Base-by-base conservation (phyloP, 305 asterid genomes). In the Fraxinus platypoda region DNA sequence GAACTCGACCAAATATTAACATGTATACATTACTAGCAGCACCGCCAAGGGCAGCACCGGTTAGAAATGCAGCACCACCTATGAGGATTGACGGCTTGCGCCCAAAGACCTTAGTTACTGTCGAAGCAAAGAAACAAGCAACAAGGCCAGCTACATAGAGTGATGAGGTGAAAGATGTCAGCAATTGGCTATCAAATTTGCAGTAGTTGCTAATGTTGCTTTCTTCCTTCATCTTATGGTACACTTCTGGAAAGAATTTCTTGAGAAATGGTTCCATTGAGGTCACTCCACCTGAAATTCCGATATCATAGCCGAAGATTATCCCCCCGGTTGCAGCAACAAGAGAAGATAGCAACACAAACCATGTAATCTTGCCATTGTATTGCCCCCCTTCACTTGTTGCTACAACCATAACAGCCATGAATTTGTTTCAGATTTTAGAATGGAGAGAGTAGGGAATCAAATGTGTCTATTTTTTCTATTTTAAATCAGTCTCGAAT, bases 201-300 rank as follows among this genome's bases (percentile, higher is more conserved):
- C 93, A 91, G 83, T 89, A 91, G 85, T 91, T 91, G 88, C 92
- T 89, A 49, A 74, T 78, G 3, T 54, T 30, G 1, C 75, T 54
- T 6, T 85, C 90, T 77, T 85, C 82, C 75, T 78, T 84, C 93
- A 89, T 91, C 78, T 77, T 85, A 17, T n/a, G 75, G 82, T 84
- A 89, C 79, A 89, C 91, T 19, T 85, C 81, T 0, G 91, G 93
- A 75, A 91, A 91, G 87, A 89, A 89, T 75, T 87, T 87, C 85
- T 81, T 81, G 37, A 33, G 37, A 33, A 33, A 33, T 5, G 86
- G 85, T 7, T 78, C 94, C 93, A 89, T 91, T 5, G 92, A 87
- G 4, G 84, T 88, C 83, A 90, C 94, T 76, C 94, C 94, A 76
- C 94, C 94, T 77, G 93, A 90, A 76, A 91, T 90, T 54, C 92